Percentiles rank a stretch among this genome's conserved stretches.
Evolutionary conservation across 305 asterid genomes (phyloP).

Genomic region (Nicotiana rustica): DNA sequence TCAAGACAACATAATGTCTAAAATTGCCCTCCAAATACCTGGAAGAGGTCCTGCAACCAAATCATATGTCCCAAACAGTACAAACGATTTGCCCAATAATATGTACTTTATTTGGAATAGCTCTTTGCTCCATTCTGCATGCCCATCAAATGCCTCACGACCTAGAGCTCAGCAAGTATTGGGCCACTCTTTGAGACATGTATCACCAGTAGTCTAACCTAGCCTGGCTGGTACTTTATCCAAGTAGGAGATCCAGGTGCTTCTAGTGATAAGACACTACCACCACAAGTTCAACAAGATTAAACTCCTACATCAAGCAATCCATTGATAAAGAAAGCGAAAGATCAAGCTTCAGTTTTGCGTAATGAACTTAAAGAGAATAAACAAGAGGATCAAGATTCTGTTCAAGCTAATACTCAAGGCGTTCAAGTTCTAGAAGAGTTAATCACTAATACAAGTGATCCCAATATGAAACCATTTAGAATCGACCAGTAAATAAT

Average conservation of each 20-base stretch:
- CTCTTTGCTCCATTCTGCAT: conserved; percentile 50
- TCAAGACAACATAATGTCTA: conserved; percentile 64
- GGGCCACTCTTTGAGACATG: conserved; percentile 46
- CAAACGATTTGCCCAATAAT: conserved; percentile 76
- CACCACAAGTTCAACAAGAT: conserved; percentile 43
- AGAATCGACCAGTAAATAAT: background rate
- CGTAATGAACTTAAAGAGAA: conserved; percentile 40
- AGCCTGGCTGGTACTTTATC: conserved; percentile 42
- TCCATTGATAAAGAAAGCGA: conserved; percentile 38
- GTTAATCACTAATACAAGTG: conserved; percentile 37
- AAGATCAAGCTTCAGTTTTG: conserved; percentile 37
- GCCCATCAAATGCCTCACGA: conserved; percentile 49
- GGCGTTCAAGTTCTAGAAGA: conserved; percentile 39
- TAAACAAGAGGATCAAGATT: conserved; percentile 34
- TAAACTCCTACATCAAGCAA: conserved; percentile 42
- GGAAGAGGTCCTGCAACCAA: conserved; percentile 55
- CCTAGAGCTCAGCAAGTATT: conserved; percentile 50
- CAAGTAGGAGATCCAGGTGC: conserved; percentile 14
- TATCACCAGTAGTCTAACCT: conserved; percentile 44
- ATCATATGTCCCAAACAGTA: conserved; percentile 48
- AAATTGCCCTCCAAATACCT: conserved; percentile 64
- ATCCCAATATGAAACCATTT: conserved; percentile 31
- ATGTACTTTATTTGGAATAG: conserved; percentile 83
- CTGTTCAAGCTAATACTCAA: conserved; percentile 30
- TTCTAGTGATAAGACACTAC: conserved; percentile 26